Evolutionary conservation across 2,329 filamentous ascomycete species (phyloP).

Genomic region (Penicillium fuscoglaucum): DNA sequence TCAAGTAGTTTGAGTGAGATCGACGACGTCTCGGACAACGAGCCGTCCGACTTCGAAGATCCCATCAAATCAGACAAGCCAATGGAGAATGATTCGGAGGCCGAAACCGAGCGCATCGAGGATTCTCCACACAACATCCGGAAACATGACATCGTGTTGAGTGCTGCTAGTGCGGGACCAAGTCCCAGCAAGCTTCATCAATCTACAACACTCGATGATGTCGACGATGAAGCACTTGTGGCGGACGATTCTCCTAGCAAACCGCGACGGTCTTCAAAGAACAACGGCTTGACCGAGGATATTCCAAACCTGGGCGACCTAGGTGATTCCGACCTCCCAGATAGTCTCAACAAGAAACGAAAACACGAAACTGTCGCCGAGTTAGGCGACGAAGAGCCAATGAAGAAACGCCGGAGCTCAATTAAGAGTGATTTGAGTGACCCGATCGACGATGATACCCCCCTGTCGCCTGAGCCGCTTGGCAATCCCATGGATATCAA

Average conservation of each 20-base stretch:
- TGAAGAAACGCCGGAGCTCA: conserved; percentile 45
- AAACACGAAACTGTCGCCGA: conserved; percentile 43
- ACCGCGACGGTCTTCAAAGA: conserved; percentile 34
- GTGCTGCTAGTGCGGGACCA: conserved; percentile 59
- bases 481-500: conserved; percentile 34
- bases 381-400: conserved; percentile 41
- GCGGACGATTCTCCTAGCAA: conserved; percentile 45
- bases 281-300: conserved; percentile 33
- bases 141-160: conserved; percentile 62
- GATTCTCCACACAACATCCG: conserved; percentile 74
- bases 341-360: conserved; percentile 42
- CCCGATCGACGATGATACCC: conserved; percentile 35
- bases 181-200: conserved; percentile 77
- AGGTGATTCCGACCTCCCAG: conserved; percentile 33
- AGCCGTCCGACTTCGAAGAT: conserved; percentile 54
- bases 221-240: conserved; percentile 52
- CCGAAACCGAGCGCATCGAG: conserved; percentile 90
- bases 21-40: conserved; percentile 74
- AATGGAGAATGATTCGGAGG: conserved; percentile 73
- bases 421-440: conserved; percentile 41
- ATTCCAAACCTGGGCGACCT: conserved; percentile 28
- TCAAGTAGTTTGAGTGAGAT: conserved; percentile 94
- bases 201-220: conserved; percentile 48
- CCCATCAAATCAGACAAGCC: conserved; percentile 52
- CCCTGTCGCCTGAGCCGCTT: conserved; percentile 38